phyloP scores from a whole-genome alignment of 305 asterid genomes.

The Solanum hybrid region DNA sequence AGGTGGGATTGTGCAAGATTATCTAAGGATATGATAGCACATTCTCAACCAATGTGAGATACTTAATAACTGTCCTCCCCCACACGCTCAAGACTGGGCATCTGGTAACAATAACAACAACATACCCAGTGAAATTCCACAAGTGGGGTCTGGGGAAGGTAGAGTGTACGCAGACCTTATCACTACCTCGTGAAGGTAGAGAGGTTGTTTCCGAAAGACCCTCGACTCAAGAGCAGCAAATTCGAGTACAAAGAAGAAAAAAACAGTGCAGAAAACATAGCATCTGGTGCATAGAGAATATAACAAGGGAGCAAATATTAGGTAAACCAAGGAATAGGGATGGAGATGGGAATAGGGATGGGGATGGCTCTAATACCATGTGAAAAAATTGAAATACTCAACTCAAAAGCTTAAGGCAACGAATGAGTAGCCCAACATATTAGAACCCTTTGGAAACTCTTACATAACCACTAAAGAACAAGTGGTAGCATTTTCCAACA shows the following conservation, averaged over 20 bases:
- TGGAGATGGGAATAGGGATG: background rate
- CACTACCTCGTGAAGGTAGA: background rate
- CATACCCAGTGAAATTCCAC: background rate
- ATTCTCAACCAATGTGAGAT: background rate
- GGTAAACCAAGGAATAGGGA: background rate
- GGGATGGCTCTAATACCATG: background rate
- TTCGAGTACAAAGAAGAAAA: background rate
- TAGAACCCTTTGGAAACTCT: background rate
- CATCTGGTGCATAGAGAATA: background rate
- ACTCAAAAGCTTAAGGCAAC: background rate
- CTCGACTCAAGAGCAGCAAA: background rate
- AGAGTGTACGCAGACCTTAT: background rate
- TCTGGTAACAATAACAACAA: background rate
- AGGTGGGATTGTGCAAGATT: background rate
- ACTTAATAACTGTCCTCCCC: background rate
- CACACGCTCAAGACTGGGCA: background rate
- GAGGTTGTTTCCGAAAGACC: background rate
- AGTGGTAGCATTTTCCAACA: background rate
- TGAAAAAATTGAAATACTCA: background rate
- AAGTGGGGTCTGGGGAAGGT: background rate
- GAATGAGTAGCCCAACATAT: background rate
- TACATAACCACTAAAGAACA: background rate
- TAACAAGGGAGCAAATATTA: background rate
- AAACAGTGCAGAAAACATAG: background rate
- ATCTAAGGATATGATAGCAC: background rate